Conservation (phyloP, 352 stramenopile species). For the Phytophthora pseudosyringae region DNA sequence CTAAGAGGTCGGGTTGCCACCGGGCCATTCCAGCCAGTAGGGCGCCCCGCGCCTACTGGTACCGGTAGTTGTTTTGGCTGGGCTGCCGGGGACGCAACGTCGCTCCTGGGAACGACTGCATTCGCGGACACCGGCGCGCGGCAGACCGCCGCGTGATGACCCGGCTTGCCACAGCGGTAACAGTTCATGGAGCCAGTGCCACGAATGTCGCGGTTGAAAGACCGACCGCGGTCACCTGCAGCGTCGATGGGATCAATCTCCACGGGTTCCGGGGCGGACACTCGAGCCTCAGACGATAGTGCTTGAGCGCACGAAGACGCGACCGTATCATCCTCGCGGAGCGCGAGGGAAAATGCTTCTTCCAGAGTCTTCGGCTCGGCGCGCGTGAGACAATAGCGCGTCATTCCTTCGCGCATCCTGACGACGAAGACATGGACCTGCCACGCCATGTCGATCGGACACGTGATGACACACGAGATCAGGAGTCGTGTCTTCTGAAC, state of each 20-base stretch:
- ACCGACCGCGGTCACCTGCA: not conserved
- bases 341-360: not conserved
- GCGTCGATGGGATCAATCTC: constrained; percentile 19
- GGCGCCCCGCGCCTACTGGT: not conserved
- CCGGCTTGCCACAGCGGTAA: not conserved
- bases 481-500: too few species aligned
- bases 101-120: not conserved
- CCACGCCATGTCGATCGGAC: constrained; percentile 14
- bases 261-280: constrained; percentile 11
- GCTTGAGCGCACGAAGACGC: too few species aligned
- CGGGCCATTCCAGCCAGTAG: too few species aligned
- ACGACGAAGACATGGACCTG: constrained; percentile 24
- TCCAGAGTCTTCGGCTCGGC: not conserved
- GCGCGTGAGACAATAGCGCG: constrained; percentile 6
- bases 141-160: constrained; percentile 15
- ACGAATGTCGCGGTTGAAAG: too few species aligned
- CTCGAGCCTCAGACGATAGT: not conserved
- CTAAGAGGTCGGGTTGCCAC: too few species aligned
- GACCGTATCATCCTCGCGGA: too few species aligned
- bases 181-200: not conserved
- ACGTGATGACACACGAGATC: not conserved
- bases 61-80: not conserved
- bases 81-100: not conserved
- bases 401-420: constrained; percentile 19
- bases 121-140: constrained; percentile 2